These are phyloP conservation scores for Pholiota molesta DNA, from an alignment of 768 basidiomycete species.

Conservation along the genomic window DNA sequence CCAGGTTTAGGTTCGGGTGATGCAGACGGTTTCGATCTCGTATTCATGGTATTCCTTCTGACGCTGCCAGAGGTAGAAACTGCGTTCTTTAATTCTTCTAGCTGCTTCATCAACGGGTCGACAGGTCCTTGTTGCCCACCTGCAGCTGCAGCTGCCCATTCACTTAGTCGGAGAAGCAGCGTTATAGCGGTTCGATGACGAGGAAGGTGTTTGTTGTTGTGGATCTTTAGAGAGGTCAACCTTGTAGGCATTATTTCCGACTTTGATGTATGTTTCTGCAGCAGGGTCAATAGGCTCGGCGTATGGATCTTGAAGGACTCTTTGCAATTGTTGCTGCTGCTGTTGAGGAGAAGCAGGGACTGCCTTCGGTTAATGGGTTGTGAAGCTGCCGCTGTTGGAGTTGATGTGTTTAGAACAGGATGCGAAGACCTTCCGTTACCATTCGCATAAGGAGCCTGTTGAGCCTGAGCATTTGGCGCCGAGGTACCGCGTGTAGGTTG, in stretches of 20 bases:
- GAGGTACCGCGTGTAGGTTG: slow-evolving; percentile 35
- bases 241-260: slow-evolving; percentile 67
- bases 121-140: slow-evolving; percentile 33
- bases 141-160: slow-evolving; percentile 3
- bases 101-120: slow-evolving; percentile 69
- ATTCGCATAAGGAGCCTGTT: slow-evolving; percentile 32
- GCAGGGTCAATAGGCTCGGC: slow-evolving; percentile 67
- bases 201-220: slow-evolving; percentile 40
- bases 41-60: slow-evolving; percentile 45
- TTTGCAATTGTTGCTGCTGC: slow-evolving; percentile 31
- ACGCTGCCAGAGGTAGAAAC: slow-evolving; percentile 49
- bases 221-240: slow-evolving; percentile 70
- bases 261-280: slow-evolving; percentile 68
- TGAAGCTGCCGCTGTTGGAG: slow-evolving; percentile 19
- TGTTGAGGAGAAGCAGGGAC: slow-evolving; percentile 22
- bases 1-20: slow-evolving; percentile 27
- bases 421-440: slow-evolving; percentile 23
- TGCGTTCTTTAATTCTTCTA: slow-evolving; percentile 59
- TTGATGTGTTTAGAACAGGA: slow-evolving; percentile 15
- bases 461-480: slow-evolving; percentile 17
- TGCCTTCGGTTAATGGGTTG: slow-evolving; percentile 19
- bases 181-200: slow-evolving; percentile 19
- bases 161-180: slow-evolving; percentile 32
- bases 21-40: slow-evolving; percentile 24
- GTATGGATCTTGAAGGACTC: slow-evolving; percentile 48